Conservation (phyloP, 1,139 yeast genomes). For the Geotrichum fermentans region DNA sequence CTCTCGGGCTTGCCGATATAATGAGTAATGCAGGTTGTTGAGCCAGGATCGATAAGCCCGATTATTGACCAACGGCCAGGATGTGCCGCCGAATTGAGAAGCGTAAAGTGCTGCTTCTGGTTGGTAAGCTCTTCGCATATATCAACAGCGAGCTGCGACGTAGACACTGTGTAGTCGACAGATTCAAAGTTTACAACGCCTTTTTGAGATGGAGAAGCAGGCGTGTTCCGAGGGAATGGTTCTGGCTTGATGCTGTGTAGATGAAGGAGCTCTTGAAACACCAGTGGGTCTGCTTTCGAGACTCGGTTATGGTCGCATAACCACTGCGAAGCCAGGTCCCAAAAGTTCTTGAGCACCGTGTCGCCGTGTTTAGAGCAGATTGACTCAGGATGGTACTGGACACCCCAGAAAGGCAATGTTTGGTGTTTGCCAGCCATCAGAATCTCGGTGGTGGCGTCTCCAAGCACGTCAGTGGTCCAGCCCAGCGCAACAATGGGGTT, state of each 20-base stretch:
- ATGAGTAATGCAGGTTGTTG: conserved; percentile 61
- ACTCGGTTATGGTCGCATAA: conserved; percentile 13
- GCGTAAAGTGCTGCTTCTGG: conserved; percentile 43
- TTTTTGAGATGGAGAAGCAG: not conserved
- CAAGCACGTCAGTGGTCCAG: conserved; percentile 25
- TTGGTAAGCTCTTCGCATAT: conserved; percentile 47
- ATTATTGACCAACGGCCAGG: conserved; percentile 90
- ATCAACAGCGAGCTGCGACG: conserved; percentile 33
- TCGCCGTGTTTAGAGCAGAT: conserved; percentile 72
- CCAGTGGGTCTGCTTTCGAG: conserved; percentile 11
- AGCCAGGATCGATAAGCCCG: conserved; percentile 56
- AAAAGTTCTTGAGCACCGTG: conserved; percentile 57
- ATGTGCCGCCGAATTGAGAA: conserved; percentile 66
- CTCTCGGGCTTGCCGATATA: conserved; percentile 40
- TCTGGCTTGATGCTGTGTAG: conserved; percentile 29
- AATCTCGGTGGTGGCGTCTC: conserved; percentile 35
- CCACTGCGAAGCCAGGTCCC: conserved; percentile 45
- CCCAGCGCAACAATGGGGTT: conserved; percentile 26
- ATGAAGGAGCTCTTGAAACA: conserved; percentile 19
- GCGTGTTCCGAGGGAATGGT: conserved; percentile 15
- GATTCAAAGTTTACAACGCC: conserved; percentile 2
- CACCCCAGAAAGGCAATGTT: conserved; percentile 73
- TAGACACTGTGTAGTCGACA: not conserved
- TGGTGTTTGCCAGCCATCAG: conserved; percentile 77
- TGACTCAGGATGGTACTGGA: conserved; percentile 96